phyloP scores from a whole-genome alignment of 75 land plant species.

The Gnetum montanum region DNA sequence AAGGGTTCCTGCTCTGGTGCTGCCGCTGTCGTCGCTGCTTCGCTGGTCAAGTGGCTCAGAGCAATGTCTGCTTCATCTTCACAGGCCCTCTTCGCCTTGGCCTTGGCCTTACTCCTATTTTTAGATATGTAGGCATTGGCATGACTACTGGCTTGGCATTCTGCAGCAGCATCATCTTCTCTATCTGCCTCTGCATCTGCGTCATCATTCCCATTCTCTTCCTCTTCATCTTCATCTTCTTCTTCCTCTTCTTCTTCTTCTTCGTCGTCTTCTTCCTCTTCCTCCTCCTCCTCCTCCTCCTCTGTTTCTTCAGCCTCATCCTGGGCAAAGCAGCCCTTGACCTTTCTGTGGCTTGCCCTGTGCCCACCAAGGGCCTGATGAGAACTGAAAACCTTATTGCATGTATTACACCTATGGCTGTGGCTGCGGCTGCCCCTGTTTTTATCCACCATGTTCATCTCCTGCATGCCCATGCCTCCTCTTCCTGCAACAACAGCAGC shows the following conservation, averaged over 20 bases:
- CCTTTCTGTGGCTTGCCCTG: constrained; percentile 20
- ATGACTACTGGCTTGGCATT: no score
- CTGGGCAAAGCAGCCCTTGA: constrained; percentile 21
- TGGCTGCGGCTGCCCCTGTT: background rate
- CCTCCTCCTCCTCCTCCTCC: background rate
- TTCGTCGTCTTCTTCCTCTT: constrained; percentile 4
- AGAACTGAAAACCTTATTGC: constrained; percentile 17
- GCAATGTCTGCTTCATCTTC: no score
- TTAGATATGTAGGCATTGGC: no score
- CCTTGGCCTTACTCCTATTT: no score
- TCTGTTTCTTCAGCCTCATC: background rate
- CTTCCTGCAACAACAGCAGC: no score
- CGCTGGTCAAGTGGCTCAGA: constrained; percentile 6
- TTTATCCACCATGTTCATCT: constrained; percentile 1
- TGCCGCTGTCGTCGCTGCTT: constrained; percentile 4
- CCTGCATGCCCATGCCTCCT: background rate
- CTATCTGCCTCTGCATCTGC: no score
- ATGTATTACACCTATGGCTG: constrained; percentile 11
- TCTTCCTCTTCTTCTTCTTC: background rate
- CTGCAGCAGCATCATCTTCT: no score
- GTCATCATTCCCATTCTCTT: background rate
- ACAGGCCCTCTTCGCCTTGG: no score
- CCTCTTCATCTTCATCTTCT: background rate
- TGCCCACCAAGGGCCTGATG: constrained; percentile 23
- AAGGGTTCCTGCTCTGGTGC: constrained; percentile 9